A percentile compares a stretch with the other conserved stretches of the same genome.
These are phyloP conservation scores for Russula virescens DNA, from an alignment of 768 basidiomycete species.

Conservation along the genomic window DNA sequence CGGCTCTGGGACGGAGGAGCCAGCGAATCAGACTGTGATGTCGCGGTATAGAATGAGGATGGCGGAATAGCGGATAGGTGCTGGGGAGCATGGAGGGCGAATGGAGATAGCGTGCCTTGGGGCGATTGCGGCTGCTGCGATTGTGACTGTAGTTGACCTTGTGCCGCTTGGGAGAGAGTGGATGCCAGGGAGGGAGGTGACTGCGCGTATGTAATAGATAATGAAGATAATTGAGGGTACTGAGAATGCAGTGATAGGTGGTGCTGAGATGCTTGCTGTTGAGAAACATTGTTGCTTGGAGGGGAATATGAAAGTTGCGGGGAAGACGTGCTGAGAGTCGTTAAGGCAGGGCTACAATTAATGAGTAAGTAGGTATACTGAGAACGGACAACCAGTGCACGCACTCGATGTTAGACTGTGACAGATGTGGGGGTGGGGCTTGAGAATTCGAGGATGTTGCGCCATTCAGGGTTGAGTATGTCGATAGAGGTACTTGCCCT, in stretches of 20 bases:
- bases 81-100: slow-evolving; percentile 56
- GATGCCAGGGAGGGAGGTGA: slow-evolving; percentile 18
- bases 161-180: slow-evolving; percentile 14
- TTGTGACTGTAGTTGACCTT: slow-evolving; percentile 25
- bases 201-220: slow-evolving; percentile 31
- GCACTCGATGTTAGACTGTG: slow-evolving; percentile 27
- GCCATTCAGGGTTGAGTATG: slow-evolving; percentile 72
- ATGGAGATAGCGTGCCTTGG: slow-evolving; percentile 57
- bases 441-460: slow-evolving; percentile 50
- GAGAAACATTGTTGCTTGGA: slow-evolving; percentile 35
- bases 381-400: background rate
- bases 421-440: slow-evolving; percentile 32
- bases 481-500: slow-evolving; percentile 53
- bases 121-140: slow-evolving; percentile 27
- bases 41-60: slow-evolving; percentile 37
- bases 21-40: slow-evolving; percentile 31
- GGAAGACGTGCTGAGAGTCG: slow-evolving; percentile 26
- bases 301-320: slow-evolving; percentile 13
- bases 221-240: slow-evolving; percentile 33
- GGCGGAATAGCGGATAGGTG: slow-evolving; percentile 28
- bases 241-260: slow-evolving; percentile 36
- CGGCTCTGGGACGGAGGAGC: slow-evolving; percentile 41
- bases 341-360: slow-evolving; percentile 28
- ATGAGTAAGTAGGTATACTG: slow-evolving; percentile 17
- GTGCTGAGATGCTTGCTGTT: slow-evolving; percentile 41